Evolutionary conservation across 129 eudicot genomes (phyloP).

Genomic region (Kitagawia praeruptora): DNA sequence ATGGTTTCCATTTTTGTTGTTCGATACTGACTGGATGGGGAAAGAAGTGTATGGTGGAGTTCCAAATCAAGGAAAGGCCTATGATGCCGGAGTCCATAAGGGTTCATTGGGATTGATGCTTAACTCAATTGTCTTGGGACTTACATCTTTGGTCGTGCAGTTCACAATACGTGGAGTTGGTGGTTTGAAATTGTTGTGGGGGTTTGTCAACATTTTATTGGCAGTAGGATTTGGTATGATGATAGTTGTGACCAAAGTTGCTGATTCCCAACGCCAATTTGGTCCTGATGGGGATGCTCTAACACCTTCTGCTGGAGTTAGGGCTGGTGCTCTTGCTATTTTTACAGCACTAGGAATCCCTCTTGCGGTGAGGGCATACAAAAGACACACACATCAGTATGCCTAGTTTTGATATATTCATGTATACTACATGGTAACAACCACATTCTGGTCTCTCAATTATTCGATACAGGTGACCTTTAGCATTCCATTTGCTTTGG

Average conservation of each 20-base stretch:
- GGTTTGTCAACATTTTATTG: slow-evolving; percentile 35
- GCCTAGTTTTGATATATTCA: too few relatives aligned
- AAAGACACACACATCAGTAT: neutral
- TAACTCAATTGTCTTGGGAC: slow-evolving; percentile 34
- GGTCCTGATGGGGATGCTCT: slow-evolving; percentile 15
- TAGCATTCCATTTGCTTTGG: slow-evolving; percentile 53
- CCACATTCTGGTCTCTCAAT: neutral
- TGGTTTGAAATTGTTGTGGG: slow-evolving; percentile 50
- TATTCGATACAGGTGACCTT: slow-evolving; percentile 36
- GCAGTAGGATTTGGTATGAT: slow-evolving; percentile 40
- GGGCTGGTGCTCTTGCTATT: slow-evolving; percentile 51
- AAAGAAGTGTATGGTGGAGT: slow-evolving; percentile 68
- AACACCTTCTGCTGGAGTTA: slow-evolving; percentile 33
- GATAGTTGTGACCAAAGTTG: slow-evolving; percentile 23
- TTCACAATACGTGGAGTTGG: slow-evolving; percentile 18
- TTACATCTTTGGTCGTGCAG: slow-evolving; percentile 41
- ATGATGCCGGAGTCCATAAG: slow-evolving; percentile 47
- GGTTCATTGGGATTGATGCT: slow-evolving; percentile 62
- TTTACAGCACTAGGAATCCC: slow-evolving; percentile 71
- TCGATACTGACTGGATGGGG: slow-evolving; percentile 87
- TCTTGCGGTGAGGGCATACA: slow-evolving; percentile 45
- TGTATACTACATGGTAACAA: neutral
- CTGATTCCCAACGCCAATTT: neutral
- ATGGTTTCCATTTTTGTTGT: slow-evolving; percentile 60
- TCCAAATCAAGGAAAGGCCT: slow-evolving; percentile 22